phyloP scores from a whole-genome alignment of 225 moss, liverwort and hornwort genomes.

The Polytrichum formosum region DNA sequence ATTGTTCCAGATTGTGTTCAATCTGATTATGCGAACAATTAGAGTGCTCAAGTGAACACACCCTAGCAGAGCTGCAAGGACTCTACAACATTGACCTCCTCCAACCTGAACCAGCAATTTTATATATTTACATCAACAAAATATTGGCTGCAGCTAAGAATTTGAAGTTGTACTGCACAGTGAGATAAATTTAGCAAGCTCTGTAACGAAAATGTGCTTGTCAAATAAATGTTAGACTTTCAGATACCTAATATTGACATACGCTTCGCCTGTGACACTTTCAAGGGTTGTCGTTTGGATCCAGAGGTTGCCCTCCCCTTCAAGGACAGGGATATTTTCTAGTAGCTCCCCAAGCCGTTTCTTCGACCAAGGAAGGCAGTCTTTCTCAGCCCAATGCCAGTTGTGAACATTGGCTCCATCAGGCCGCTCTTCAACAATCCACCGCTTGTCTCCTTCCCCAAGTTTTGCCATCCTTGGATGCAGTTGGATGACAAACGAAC shows the following conservation, averaged over 20 bases:
- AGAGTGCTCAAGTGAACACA: too few species aligned
- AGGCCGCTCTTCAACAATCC: conserved; percentile 92
- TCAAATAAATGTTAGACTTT: background rate
- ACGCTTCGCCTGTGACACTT: conserved; percentile 88
- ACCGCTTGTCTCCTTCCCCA: conserved; percentile 98
- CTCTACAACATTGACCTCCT: background rate
- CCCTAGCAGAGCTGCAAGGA: too few species aligned
- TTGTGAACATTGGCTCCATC: conserved; percentile 98
- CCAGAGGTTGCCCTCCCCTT: conserved; percentile 90
- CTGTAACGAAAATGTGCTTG: background rate
- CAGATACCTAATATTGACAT: conserved; percentile 75
- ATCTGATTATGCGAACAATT: too few species aligned
- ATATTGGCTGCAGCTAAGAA: too few species aligned
- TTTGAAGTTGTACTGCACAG: too few species aligned
- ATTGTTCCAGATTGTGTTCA: too few species aligned
- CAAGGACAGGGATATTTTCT: conserved; percentile 57
- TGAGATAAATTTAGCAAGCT: background rate
- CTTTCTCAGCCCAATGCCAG: conserved; percentile 99
- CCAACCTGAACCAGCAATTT: background rate
- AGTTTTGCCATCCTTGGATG: conserved; percentile 77
- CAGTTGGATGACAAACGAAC: too few species aligned
- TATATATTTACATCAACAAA: background rate
- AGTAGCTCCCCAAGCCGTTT: conserved; percentile 81
- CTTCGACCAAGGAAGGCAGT: conserved; percentile 91
- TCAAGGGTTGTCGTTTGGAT: conserved; percentile 73